These are phyloP conservation scores for Ophiostoma pallidulum DNA, from an alignment of 2,329 filamentous ascomycete species.

Conservation along the genomic window DNA sequence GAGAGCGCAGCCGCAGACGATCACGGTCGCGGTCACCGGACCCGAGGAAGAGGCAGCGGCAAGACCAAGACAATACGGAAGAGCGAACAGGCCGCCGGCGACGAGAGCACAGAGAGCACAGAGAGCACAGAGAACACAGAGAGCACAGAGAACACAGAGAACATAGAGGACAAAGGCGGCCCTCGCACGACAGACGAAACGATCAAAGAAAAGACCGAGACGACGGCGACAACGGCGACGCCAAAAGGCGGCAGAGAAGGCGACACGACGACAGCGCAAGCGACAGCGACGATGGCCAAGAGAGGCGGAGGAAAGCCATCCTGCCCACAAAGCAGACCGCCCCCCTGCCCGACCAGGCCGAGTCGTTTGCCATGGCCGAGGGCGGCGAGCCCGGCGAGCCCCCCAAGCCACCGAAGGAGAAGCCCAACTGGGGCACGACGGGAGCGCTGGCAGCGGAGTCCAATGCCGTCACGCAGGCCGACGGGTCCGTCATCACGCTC, in stretches of 20 bases:
- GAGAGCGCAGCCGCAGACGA: conserved; percentile 4
- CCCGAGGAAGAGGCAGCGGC: not conserved
- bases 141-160: not conserved
- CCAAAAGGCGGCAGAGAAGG: not conserved
- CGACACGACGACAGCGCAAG: not conserved
- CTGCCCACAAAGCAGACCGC: conserved; percentile 29
- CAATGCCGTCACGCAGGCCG: conserved; percentile 62
- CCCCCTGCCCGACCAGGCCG: conserved; percentile 50
- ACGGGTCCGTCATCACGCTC: conserved; percentile 66
- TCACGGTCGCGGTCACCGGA: conserved; percentile 8
- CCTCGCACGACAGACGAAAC: not conserved
- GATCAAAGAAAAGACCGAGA: not conserved
- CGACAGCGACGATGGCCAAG: not conserved
- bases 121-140: not conserved
- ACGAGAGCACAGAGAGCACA: not conserved
- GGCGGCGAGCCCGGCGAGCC: conserved; percentile 30
- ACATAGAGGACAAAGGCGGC: not conserved
- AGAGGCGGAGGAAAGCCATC: not conserved
- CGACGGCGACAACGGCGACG: not conserved
- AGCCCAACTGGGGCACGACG: conserved; percentile 74
- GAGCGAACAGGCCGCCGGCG: not conserved
- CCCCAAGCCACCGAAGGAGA: conserved; percentile 57
- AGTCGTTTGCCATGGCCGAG: conserved; percentile 47
- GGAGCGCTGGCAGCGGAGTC: conserved; percentile 81
- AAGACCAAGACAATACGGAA: not conserved